Evolutionary conservation across 148 eudicot genomes (phyloP).

Genomic region (Oxyria digyna): DNA sequence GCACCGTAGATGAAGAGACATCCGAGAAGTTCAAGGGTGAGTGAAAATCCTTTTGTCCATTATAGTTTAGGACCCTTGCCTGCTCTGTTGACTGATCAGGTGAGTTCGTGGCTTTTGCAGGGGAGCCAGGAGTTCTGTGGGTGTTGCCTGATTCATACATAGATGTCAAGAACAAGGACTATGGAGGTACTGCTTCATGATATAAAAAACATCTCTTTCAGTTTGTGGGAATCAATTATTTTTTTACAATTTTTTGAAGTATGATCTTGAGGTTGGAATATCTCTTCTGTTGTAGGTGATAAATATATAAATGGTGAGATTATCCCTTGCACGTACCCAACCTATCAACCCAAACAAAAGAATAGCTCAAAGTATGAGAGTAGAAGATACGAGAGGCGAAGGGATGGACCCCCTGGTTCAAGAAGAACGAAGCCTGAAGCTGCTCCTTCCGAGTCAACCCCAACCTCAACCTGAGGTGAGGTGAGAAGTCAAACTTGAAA

Average conservation of each 20-base stretch:
- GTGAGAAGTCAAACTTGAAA: slow-evolving; percentile 10
- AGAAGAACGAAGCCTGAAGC: slow-evolving; percentile 49
- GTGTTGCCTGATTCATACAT: slow-evolving; percentile 90
- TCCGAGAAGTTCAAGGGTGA: slow-evolving; percentile 85
- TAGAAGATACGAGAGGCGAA: slow-evolving; percentile 63
- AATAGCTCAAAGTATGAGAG: slow-evolving; percentile 48
- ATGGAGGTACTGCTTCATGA: slow-evolving; percentile 46
- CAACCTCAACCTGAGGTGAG: slow-evolving; percentile 34
- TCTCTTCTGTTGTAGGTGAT: slow-evolving; percentile 38
- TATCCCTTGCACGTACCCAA: slow-evolving; percentile 83
- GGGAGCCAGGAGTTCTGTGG: slow-evolving; percentile 94
- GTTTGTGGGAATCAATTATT: neutral
- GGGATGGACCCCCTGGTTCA: slow-evolving; percentile 68
- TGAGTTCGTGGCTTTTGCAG: slow-evolving; percentile 25
- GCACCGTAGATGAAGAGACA: slow-evolving; percentile 90
- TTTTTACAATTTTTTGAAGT: neutral
- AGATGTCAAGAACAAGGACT: slow-evolving; percentile 91
- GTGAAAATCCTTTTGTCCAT: neutral
- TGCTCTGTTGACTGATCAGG: neutral
- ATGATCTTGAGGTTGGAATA: neutral
- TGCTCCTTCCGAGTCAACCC: slow-evolving; percentile 44
- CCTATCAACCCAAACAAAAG: slow-evolving; percentile 78
- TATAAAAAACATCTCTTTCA: neutral
- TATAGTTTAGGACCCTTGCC: neutral
- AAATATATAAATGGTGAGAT: slow-evolving; percentile 83